Evolutionary conservation across 2,329 filamentous ascomycete species (phyloP), one percentile per base, ranked within the genome.

Genomic region (Sclerotinia sclerotiorum): DNA sequence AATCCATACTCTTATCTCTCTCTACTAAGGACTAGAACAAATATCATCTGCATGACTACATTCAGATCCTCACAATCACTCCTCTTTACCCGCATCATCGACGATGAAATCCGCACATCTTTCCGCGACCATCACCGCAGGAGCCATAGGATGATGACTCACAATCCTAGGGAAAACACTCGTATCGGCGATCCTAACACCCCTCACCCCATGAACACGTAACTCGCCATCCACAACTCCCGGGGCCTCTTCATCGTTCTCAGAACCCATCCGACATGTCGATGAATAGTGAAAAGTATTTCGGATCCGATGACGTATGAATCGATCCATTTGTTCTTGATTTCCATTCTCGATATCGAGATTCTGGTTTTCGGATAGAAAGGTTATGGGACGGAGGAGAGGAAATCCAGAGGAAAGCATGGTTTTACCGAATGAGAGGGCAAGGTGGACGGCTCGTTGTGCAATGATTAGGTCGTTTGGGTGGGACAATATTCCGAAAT

Each of bases 201-300:
- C 73, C 46, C 65, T 69, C 1, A 71, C 74, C n/a, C 73, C 73
- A 56, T 75, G 72, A 3, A 76, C 74, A 42, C 68, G 55, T 17
- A 76, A 70, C 60, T 69, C 61, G 10, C 68, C 52, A 69, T 75
- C 71, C n/a, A 76, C 74, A 3, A 75, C 74, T 3, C 74, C 73
- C 10, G 17, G 48, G 1, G 13, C n/a, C 21, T 35, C 24, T 42
- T 58, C 48, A 35, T 51, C 29, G 7, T n/a, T 35, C 13, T 27
- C 51, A 29, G 35, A 27, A 27, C n/a, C 49, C 49, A 65, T 65
- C 19, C 49, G 32, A 46, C 24, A 65, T 55, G 32, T 65, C 1
- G n/a, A 29, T 24, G 35, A 24, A 65, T 54, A 65, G n/a, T 55
- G 35, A 29, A 55, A 27, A 11, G 29, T 27, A 42, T 42, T 39